Evolutionary conservation across 2,329 filamentous ascomycete species (phyloP), one percentile per base, ranked within the genome.

Genomic region (Aspergillus fructus): DNA sequence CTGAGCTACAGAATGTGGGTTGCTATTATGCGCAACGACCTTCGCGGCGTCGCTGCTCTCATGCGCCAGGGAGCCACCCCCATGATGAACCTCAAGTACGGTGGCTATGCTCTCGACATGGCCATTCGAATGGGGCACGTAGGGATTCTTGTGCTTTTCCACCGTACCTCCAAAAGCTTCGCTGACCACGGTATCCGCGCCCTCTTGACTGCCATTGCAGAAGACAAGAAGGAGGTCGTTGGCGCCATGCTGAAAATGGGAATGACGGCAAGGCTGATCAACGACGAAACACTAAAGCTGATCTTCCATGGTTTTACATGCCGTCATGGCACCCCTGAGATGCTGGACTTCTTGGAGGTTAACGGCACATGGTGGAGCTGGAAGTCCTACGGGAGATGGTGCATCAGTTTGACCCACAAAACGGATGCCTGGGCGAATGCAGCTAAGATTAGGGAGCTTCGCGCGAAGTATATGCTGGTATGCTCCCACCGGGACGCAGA

Each of bases 241-340:
- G 51, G 27, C 11, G 53, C 49, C 0, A 11, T 65, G 17, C 30
- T 65, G 30, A 59, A 65, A 11, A 58, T 63, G 50, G 63, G 62
- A 2, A 51, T 64, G 24, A 43, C 39, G 62, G 62, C 1, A 49
- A 62, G 24, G 49, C 30, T 13, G 34, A 58, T 9, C 27, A 55
- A 30, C 51, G 37, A 50, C 5, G 51, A 59, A 24, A 43, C 49
- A 5, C 39, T 34, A 21, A 53, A 46, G 33, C 21, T 34, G 15
- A 41, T 53, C 33, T 24, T 48, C 34, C 47, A 30, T 17, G 51
- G 51, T 2, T 39, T 11, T 13, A 15, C 39, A 5, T 51, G 49
- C 49, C 30, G 33, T 11, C 21, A 51, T 4, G 39, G 49, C 5
- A 51, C 13, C 21, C 37, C 39, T 4, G 23, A n/a, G 15, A 51